Evolutionary conservation across 2,329 filamentous ascomycete genomes (phyloP).

Genomic region (Pseudocercospora vitis): DNA sequence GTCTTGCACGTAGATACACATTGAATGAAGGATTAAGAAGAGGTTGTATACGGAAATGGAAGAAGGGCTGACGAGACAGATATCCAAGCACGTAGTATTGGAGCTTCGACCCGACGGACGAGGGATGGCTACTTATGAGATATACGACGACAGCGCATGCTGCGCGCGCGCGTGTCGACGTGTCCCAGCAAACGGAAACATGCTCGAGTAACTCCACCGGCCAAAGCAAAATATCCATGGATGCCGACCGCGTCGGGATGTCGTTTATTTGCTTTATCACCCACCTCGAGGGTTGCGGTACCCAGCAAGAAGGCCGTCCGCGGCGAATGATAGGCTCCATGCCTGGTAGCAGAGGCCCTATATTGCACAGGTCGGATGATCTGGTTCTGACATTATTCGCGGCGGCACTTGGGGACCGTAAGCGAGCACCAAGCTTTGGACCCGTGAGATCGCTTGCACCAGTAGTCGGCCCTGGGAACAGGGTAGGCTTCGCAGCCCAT

Average conservation of each 20-base stretch:
- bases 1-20: background rate
- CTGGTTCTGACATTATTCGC: slow-evolving; percentile 7
- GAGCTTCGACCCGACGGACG: too few species aligned
- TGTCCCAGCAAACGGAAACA: slow-evolving; percentile 9
- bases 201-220: slow-evolving; percentile 8
- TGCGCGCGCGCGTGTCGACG: slow-evolving; percentile 4
- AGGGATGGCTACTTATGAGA: slow-evolving; percentile 13
- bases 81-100: background rate
- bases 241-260: slow-evolving; percentile 1
- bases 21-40: background rate
- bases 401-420: slow-evolving; percentile 12
- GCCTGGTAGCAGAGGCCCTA: background rate
- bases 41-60: background rate
- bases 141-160: slow-evolving; percentile 4
- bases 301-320: background rate
- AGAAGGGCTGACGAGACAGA: background rate
- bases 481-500: slow-evolving; percentile 5
- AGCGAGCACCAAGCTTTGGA: slow-evolving; percentile 14
- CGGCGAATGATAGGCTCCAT: slow-evolving; percentile 15
- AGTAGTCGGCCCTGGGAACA: background rate
- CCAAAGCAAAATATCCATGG: slow-evolving; percentile 1
- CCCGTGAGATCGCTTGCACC: slow-evolving; percentile 17
- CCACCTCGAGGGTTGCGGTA: slow-evolving; percentile 5
- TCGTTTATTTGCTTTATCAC: slow-evolving; percentile 21
- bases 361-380: slow-evolving; percentile 17